Evolutionary conservation across 139 green algal genomes (phyloP).

Genomic region (Desmodesmus armatus): DNA sequence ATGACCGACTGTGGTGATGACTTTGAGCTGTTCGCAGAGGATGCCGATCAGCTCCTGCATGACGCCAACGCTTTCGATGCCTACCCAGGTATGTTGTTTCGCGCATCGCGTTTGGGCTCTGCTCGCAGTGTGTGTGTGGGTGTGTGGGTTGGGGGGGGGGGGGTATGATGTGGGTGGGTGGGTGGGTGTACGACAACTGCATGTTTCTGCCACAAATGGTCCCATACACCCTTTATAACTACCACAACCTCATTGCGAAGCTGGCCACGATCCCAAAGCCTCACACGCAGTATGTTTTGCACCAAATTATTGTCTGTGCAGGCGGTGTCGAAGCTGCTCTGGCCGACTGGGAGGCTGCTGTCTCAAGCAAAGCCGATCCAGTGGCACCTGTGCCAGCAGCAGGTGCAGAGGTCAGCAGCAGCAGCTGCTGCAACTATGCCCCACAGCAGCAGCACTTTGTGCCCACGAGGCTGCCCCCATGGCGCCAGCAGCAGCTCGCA

Average conservation of each 20-base stretch:
- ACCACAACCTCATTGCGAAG: too few species aligned
- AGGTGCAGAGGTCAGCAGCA: neutral
- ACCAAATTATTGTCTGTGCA: neutral
- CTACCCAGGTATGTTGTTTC: neutral
- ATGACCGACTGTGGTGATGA: neutral
- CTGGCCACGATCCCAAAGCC: too few species aligned
- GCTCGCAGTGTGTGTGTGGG: too few species aligned
- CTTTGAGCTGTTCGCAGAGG: too few species aligned
- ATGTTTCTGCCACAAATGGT: too few species aligned
- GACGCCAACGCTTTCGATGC: neutral
- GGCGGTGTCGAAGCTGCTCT: slow-evolving; percentile 31
- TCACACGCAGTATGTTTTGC: too few species aligned
- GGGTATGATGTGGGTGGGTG: too few species aligned
- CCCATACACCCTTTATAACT: too few species aligned
- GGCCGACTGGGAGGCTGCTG: slow-evolving; percentile 17
- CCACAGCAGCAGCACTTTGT: neutral
- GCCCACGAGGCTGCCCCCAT: neutral
- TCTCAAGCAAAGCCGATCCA: neutral
- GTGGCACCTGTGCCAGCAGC: neutral
- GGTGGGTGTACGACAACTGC: too few species aligned
- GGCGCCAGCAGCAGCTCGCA: neutral
- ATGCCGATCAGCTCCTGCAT: too few species aligned
- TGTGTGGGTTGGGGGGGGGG: too few species aligned
- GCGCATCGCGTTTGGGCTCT: too few species aligned
- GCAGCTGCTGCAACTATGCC: neutral